These are phyloP conservation scores for Penicillium crystallinum DNA, from an alignment of 495 filamentous ascomycete genomes.

Conservation along the genomic window DNA sequence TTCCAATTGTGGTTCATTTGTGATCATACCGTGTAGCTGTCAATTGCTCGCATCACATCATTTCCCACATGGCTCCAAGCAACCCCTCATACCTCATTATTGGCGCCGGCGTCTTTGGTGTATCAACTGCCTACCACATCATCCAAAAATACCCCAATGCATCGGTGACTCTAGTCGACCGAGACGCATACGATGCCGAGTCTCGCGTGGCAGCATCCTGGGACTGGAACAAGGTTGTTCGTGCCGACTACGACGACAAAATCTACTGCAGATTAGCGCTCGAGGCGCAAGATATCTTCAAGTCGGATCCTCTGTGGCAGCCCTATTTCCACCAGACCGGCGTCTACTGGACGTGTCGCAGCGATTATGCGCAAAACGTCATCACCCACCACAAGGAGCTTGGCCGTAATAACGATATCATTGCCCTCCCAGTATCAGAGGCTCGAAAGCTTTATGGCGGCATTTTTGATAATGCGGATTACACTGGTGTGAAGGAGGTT, in stretches of 20 bases:
- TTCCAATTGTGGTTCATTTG: background rate
- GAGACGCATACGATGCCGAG: constrained; percentile 40
- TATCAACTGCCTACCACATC: constrained; percentile 59
- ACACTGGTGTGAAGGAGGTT: constrained; percentile 44
- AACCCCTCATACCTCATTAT: constrained; percentile 52
- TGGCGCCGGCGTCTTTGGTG: constrained; percentile 62
- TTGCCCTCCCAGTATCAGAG: constrained; percentile 39
- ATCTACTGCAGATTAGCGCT: constrained; percentile 54
- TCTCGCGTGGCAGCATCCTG: constrained; percentile 51
- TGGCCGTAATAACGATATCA: constrained; percentile 34
- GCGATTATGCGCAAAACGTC: constrained; percentile 42
- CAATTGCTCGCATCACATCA: background rate
- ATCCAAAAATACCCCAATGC: constrained; percentile 45
- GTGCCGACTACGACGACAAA: constrained; percentile 57
- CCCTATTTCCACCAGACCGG: constrained; percentile 55
- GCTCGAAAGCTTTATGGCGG: constrained; percentile 42
- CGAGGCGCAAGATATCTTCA: constrained; percentile 52
- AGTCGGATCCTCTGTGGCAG: constrained; percentile 46
- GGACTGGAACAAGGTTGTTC: constrained; percentile 65
- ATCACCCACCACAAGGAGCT: constrained; percentile 47
- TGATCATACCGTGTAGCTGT: background rate
- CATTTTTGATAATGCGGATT: constrained; percentile 50
- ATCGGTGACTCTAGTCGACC: constrained; percentile 54
- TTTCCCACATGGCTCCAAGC: constrained; percentile 15
- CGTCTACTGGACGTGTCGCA: constrained; percentile 42